Percentiles rank a stretch among this genome's conserved stretches.
These are phyloP conservation scores for Clonostachys rosea DNA, from an alignment of 2,329 filamentous ascomycete genomes.

Conservation along the genomic window DNA sequence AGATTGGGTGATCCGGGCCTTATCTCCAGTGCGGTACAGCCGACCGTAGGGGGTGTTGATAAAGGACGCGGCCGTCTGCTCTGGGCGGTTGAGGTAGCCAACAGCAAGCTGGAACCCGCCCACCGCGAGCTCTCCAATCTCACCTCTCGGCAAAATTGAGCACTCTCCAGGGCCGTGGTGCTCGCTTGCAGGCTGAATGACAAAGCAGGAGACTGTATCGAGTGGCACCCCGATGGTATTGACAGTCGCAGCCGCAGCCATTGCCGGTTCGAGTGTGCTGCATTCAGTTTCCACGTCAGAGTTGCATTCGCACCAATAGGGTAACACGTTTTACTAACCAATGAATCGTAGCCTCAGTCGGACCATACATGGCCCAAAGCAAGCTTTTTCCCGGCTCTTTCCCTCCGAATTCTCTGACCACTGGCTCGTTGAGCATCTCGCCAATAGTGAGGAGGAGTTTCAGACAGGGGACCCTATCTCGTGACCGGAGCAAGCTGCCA, in stretches of 20 bases:
- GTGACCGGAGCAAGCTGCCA: constrained; percentile 66
- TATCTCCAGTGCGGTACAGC: constrained; percentile 83
- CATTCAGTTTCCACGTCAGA: not conserved
- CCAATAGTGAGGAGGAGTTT: constrained; percentile 79
- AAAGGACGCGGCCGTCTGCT: constrained; percentile 71
- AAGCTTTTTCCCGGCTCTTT: constrained; percentile 49
- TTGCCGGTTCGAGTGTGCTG: constrained; percentile 65
- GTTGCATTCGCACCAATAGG: not conserved
- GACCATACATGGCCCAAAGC: constrained; percentile 90
- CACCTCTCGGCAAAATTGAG: constrained; percentile 56
- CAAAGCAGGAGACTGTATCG: constrained; percentile 74
- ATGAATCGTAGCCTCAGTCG: constrained; percentile 88
- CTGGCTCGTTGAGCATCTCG: constrained; percentile 79
- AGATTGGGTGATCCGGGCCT: constrained; percentile 61
- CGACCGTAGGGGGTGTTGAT: constrained; percentile 62
- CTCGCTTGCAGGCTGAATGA: constrained; percentile 47
- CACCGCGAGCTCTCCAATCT: constrained; percentile 75
- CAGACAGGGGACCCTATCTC: constrained; percentile 62
- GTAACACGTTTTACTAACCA: constrained; percentile 38
- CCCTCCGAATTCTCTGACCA: constrained; percentile 76
- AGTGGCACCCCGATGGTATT: constrained; percentile 74
- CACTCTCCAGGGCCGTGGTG: constrained; percentile 18
- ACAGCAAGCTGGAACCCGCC: constrained; percentile 76
- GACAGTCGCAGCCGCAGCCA: constrained; percentile 50
- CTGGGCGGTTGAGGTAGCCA: constrained; percentile 76